Base-by-base conservation (phyloP, 306 rosid species). In the Erythrophleum fordii region DNA sequence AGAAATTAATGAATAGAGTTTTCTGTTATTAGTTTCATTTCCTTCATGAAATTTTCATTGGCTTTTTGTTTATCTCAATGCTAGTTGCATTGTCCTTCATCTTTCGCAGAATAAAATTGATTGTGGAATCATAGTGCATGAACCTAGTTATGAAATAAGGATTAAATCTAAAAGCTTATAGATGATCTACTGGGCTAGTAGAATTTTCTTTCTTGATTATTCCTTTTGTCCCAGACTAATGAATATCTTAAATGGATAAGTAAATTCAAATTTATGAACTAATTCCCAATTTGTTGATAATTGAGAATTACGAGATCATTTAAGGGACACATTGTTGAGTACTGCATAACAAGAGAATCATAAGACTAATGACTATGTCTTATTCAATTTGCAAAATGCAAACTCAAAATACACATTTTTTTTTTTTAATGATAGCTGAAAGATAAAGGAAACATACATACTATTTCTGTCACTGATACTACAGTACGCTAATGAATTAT, bases 1-100 rank as follows among this genome's bases (percentile, higher is more conserved):
- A 77, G 37, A 64, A 48, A 48, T 76, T 10, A 72, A 17, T 35
- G 18, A 72, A 48, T 62, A 60, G 34, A 60, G 72, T 23, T 49
- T 70, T 72, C 25, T 61, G 65, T 49, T 70, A 28, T 46, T 49
- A 16, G 11, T 60, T 80, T 4, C 16, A n/a, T 68, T 42, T 58
- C 8, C 73, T 42, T 78, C 52, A 67, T 39, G 17, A 56, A 56
- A 22, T 39, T 39, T 66, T 22, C 52, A 39, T 5, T 67, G 72
- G 70, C 8, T 0, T 10, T 28, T 11, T 59, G 5, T 58, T 20
- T 20, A n/a, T 29, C 31, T 56, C 62, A 23, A 22, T 10, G 34
- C 10, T 23, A 23, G 29, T 56, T 23, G 62, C 31, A 56, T 56
- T 3, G 6, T 12, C 62, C 11, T 23, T 56, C 34, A 23, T 11